Base-by-base conservation (phyloP, 2,329 filamentous ascomycete genomes). In the Penicillium hesseltinei region DNA sequence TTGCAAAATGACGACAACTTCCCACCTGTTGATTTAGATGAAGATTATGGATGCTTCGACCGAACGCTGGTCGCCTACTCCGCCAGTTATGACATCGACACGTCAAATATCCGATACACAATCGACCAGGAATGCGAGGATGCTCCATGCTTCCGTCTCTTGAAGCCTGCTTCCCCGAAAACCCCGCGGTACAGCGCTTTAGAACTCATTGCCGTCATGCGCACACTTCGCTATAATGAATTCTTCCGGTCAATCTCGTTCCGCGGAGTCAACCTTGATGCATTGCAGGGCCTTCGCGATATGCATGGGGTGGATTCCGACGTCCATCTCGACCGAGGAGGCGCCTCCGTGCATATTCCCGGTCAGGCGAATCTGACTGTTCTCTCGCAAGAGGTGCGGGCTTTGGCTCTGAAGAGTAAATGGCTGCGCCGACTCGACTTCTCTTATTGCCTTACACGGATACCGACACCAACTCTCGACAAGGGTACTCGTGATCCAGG, bases 191-290 rank as follows among this genome's bases (percentile, higher is more conserved):
- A 90, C 66, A 81, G 78, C 2, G 76, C 80, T 5, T 69, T 86
- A 25, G 88, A 90, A 67, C 73, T 90, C n/a, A 78, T 90, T 31
- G 86, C 88, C 5, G 81, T 90, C n/a, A 82, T 89, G 78, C 81
- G 87, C 59, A 81, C 88, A 10, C 71, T 90, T 52, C 82, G 88
- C 40, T 90, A 89, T 71, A 90, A 90, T 66, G 86, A 90, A 66
- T 82, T 80, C 1, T 90, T 90, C 69, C 78, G 78, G 29, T 84
- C 85, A 1, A 85, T 90, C 23, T 90, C 87, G 0, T 90, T 90
- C 66, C 81, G 81, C 29, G 82, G 82, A 39, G 81, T 89, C 46
- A 81, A 80, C 61, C 74, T 90, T n/a, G 86, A 89, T 67, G 74
- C 77, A 31, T 72, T 90, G n/a, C 86, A 88, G 62, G 81, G 82